phyloP scores from a whole-genome alignment of 805 yeast species.

The Scheffersomyces amazonensis region DNA sequence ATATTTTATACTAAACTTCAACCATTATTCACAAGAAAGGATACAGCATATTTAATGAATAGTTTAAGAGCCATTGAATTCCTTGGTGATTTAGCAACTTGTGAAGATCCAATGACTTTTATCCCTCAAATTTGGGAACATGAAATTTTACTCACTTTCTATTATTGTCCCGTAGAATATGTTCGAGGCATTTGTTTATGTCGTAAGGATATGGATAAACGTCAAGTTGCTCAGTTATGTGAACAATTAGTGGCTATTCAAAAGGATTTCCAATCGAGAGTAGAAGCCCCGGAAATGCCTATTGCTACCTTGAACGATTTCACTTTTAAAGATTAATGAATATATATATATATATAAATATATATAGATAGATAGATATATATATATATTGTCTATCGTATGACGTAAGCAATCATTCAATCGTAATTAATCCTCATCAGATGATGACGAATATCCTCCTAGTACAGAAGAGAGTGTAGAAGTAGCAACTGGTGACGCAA shows the following conservation, averaged over 20 bases:
- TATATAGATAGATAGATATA: background rate
- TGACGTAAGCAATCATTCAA: constrained; percentile 1
- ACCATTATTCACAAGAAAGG: constrained; percentile 38
- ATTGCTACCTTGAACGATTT: constrained; percentile 35
- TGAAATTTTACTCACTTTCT: constrained; percentile 59
- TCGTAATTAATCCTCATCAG: constrained; percentile 5
- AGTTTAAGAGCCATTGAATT: constrained; percentile 41
- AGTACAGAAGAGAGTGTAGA: background rate
- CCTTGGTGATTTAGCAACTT: constrained; percentile 36
- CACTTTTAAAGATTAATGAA: constrained; percentile 8
- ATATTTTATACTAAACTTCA: constrained; percentile 35
- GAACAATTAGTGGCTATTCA: constrained; percentile 26
- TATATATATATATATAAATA: background rate
- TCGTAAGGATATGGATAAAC: constrained; percentile 42
- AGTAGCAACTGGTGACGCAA: background rate
- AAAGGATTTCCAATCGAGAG: constrained; percentile 26
- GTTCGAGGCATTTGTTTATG: constrained; percentile 60
- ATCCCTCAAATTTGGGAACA: constrained; percentile 52
- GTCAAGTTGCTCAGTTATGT: constrained; percentile 23
- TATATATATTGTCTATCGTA: background rate
- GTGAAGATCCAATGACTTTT: constrained; percentile 29
- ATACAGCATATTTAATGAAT: constrained; percentile 33
- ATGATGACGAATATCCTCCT: constrained; percentile 6
- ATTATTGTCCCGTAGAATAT: constrained; percentile 75
- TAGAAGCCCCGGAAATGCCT: constrained; percentile 29